Evolutionary conservation across 2,329 filamentous ascomycete species (phyloP).

Genomic region (Xylaria sp.): DNA sequence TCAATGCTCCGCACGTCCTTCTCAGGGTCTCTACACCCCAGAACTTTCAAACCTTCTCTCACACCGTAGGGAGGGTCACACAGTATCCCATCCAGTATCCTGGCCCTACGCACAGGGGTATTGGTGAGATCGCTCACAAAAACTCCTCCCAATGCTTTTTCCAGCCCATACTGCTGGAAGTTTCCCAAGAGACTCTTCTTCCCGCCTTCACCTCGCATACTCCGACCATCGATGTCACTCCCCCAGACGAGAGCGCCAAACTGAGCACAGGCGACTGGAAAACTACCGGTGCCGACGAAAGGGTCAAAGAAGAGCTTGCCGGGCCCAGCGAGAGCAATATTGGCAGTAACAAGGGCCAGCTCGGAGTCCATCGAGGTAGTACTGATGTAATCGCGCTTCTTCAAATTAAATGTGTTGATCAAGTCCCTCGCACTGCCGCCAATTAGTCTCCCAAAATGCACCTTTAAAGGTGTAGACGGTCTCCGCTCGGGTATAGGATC

Average conservation of each 20-base stretch:
- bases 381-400: conserved; percentile 91
- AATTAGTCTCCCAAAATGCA: conserved; percentile 77
- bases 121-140: conserved; percentile 91
- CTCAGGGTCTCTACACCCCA: conserved; percentile 75
- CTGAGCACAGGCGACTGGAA: conserved; percentile 86
- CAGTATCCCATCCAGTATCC: conserved; percentile 79
- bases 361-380: conserved; percentile 98
- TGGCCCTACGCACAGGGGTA: conserved; percentile 67
- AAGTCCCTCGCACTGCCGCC: conserved; percentile 70
- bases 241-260: conserved; percentile 86
- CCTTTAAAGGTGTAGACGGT: conserved; percentile 57
- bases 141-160: conserved; percentile 70
- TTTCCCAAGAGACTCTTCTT: conserved; percentile 66
- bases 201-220: conserved; percentile 74
- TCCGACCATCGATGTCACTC: conserved; percentile 91
- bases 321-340: conserved; percentile 80
- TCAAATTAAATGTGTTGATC: conserved; percentile 80
- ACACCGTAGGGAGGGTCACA: conserved; percentile 98
- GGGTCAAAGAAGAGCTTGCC: conserved; percentile 93
- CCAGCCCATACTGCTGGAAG: conserved; percentile 81
- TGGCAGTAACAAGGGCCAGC: conserved; percentile 87
- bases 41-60: conserved; percentile 85
- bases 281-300: conserved; percentile 94
- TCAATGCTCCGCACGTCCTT: conserved; percentile 66
- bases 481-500: conserved; percentile 55